Evolutionary conservation across 768 basidiomycete genomes (phyloP).

Genomic region (Calocybe cyanea): DNA sequence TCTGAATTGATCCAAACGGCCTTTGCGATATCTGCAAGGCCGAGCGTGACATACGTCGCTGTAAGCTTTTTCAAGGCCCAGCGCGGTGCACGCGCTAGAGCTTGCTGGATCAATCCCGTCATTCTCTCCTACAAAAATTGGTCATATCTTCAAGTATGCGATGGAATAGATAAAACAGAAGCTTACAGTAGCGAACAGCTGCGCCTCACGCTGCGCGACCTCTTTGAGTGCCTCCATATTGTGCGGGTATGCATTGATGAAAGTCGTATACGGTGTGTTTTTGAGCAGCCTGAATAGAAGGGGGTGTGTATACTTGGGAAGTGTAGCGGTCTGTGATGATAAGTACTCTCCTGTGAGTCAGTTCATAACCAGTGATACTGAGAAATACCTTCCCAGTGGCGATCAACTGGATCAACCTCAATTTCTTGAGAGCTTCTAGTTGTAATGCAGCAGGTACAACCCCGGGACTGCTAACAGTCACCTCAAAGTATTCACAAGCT

Average conservation of each 20-base stretch:
- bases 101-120: conserved; percentile 63
- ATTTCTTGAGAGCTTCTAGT: conserved; percentile 84
- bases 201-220: conserved; percentile 52
- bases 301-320: conserved; percentile 74
- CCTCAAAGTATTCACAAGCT: conserved; percentile 79
- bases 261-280: conserved; percentile 56
- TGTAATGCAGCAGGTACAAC: conserved; percentile 63
- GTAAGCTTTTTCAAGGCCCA: conserved; percentile 82
- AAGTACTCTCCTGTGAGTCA: neutral
- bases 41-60: conserved; percentile 76
- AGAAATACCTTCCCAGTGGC: conserved; percentile 60
- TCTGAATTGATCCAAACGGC: conserved; percentile 46
- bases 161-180: conserved; percentile 15
- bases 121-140: conserved; percentile 58
- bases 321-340: conserved; percentile 33
- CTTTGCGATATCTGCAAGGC: conserved; percentile 66
- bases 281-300: conserved; percentile 60
- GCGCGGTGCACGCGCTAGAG: conserved; percentile 64
- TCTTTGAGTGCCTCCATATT: conserved; percentile 39
- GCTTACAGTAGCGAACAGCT: conserved; percentile 47
- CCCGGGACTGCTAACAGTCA: conserved; percentile 64
- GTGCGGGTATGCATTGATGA: conserved; percentile 66
- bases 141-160: neutral
- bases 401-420: conserved; percentile 75
- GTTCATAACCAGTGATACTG: neutral